Evolutionary conservation across 2,329 filamentous ascomycete genomes (phyloP).

Genomic region (Thelonectria olida): DNA sequence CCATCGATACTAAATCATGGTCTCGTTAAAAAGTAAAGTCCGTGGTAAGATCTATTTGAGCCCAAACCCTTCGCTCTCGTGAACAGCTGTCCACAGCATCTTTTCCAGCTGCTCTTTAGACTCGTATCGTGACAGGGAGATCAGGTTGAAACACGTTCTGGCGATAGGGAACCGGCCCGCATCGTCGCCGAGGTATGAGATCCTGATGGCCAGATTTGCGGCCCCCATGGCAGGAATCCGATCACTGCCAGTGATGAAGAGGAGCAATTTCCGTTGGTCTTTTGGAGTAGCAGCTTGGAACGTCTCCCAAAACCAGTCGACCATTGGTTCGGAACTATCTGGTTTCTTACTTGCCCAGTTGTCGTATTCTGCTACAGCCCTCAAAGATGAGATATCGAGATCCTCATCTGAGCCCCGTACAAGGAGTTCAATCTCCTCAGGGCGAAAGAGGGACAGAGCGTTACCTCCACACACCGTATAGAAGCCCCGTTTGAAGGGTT

Average conservation of each 20-base stretch:
- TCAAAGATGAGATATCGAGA: constrained; percentile 79
- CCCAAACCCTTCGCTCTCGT: constrained; percentile 91
- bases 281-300: constrained; percentile 72
- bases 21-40: constrained; percentile 27
- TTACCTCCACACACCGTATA: constrained; percentile 92
- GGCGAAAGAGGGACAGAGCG: constrained; percentile 84
- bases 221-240: constrained; percentile 89
- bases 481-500: constrained; percentile 93
- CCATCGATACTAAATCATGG: constrained; percentile 24
- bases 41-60: constrained; percentile 68
- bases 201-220: constrained; percentile 78
- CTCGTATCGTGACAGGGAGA: constrained; percentile 79
- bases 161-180: constrained; percentile 81
- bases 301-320: constrained; percentile 90
- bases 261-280: constrained; percentile 80
- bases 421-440: constrained; percentile 91
- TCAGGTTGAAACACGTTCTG: constrained; percentile 88
- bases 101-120: constrained; percentile 73
- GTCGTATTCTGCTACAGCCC: constrained; percentile 82
- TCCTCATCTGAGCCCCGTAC: constrained; percentile 86
- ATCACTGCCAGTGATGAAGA: constrained; percentile 91
- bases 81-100: constrained; percentile 86
- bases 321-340: constrained; percentile 69
- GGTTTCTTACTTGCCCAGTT: constrained; percentile 73
- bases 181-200: constrained; percentile 81